A percentile compares a stretch with the other conserved stretches of the same genome.
These are phyloP conservation scores for Claviceps humidiphila DNA, from an alignment of 2,329 filamentous ascomycete species.

Conservation along the genomic window DNA sequence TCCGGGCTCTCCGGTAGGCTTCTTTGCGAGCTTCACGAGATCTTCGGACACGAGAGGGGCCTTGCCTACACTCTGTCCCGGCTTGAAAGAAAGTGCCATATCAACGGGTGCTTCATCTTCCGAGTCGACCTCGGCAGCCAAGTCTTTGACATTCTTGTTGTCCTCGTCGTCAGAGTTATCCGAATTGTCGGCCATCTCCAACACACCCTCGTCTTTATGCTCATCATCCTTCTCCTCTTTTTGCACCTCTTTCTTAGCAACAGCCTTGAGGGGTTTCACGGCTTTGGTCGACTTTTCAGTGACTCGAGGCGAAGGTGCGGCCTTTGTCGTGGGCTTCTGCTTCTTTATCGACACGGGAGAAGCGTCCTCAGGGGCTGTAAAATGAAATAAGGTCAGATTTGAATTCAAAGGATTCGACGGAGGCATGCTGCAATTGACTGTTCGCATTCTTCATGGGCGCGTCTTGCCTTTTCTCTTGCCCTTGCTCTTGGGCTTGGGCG, in stretches of 20 bases:
- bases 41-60: conserved; percentile 35
- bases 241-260: conserved; percentile 14
- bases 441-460: background rate
- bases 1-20: conserved; percentile 46
- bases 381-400: conserved; percentile 9
- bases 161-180: conserved; percentile 26
- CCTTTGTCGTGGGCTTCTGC: conserved; percentile 10
- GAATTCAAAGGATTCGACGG: background rate
- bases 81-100: conserved; percentile 25
- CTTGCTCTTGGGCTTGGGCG: conserved; percentile 23
- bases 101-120: conserved; percentile 29
- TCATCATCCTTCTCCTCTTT: conserved; percentile 12
- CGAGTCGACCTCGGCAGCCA: conserved; percentile 31
- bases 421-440: background rate
- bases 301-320: background rate
- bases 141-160: conserved; percentile 27
- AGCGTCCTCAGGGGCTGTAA: conserved; percentile 17
- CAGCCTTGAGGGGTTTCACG: conserved; percentile 20
- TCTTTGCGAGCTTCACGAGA: conserved; percentile 28
- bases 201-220: conserved; percentile 18
- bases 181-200: conserved; percentile 17
- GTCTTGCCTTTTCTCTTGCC: conserved; percentile 21
- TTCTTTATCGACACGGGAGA: conserved; percentile 24
- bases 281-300: conserved; percentile 5
- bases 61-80: conserved; percentile 38